Percentiles rank a stretch among this genome's conserved stretches.
Evolutionary conservation across 345 rosid species (phyloP).

Genomic region (Turritis glabra): DNA sequence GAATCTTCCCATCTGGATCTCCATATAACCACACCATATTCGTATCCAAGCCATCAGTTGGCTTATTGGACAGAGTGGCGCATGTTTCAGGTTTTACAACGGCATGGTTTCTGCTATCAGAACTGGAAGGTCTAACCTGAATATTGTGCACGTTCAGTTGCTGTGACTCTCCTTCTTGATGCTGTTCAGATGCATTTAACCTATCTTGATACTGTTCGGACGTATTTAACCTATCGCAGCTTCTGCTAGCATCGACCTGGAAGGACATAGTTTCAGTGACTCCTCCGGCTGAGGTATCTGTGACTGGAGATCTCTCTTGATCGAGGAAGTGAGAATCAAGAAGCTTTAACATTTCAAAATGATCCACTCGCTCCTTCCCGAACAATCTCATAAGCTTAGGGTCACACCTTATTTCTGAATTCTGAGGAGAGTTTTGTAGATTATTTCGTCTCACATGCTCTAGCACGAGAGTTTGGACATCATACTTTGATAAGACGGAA

Average conservation of each 20-base stretch:
- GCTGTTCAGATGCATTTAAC: slow-evolving; percentile 13
- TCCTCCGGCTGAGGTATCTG: slow-evolving; percentile 39
- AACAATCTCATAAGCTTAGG: slow-evolving; percentile 65
- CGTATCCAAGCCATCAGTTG: slow-evolving; percentile 20
- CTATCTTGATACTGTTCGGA: slow-evolving; percentile 16
- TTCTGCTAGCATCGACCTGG: slow-evolving; percentile 25
- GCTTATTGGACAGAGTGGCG: neutral
- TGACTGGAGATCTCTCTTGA: slow-evolving; percentile 46
- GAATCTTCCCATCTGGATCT: slow-evolving; percentile 78
- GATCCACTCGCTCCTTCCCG: slow-evolving; percentile 61
- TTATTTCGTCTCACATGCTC: slow-evolving; percentile 63
- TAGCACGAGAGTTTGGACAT: slow-evolving; percentile 70
- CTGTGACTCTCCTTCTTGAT: slow-evolving; percentile 16
- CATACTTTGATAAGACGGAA: slow-evolving; percentile 58
- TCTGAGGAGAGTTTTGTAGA: slow-evolving; percentile 65
- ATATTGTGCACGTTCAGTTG: neutral
- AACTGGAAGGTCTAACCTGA: slow-evolving; percentile 29
- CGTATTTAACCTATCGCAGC: slow-evolving; percentile 15
- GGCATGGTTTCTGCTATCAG: slow-evolving; percentile 8
- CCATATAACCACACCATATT: slow-evolving; percentile 71
- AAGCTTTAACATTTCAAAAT: slow-evolving; percentile 85
- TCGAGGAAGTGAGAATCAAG: slow-evolving; percentile 69
- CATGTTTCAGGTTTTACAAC: slow-evolving; percentile 12
- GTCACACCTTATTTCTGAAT: slow-evolving; percentile 67
- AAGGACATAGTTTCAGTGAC: slow-evolving; percentile 42